These are phyloP conservation scores for Laguncularia racemosa DNA, from an alignment of 345 rosid genomes.

Conservation along the genomic window DNA sequence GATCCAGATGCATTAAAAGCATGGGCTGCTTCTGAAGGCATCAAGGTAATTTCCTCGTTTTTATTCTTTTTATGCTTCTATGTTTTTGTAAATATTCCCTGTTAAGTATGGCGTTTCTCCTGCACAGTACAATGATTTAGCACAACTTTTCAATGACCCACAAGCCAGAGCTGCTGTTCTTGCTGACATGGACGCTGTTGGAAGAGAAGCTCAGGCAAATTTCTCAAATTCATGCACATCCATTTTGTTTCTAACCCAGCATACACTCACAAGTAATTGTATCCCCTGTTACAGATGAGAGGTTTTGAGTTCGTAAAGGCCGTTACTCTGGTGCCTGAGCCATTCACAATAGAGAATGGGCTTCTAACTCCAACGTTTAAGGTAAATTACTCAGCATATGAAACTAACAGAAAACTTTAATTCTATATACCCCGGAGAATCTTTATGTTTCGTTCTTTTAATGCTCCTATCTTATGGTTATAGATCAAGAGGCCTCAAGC, in stretches of 20 bases:
- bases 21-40: conserved; percentile 85
- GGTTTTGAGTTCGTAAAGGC: conserved; percentile 96
- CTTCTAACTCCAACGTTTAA: conserved; percentile 90
- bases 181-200: conserved; percentile 75
- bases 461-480: conserved; percentile 5
- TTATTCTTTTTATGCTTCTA: neutral
- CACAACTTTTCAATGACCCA: conserved; percentile 67
- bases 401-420: neutral
- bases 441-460: neutral
- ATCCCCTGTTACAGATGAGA: conserved; percentile 43
- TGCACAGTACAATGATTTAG: conserved; percentile 48
- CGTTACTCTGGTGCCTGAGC: conserved; percentile 74
- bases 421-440: neutral
- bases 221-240: conserved; percentile 1
- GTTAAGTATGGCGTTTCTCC: neutral
- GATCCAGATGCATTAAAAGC: conserved; percentile 71
- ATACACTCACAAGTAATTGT: neutral
- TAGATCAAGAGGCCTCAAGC: conserved; percentile 87
- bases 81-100: neutral
- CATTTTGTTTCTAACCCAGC: neutral
- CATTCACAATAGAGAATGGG: conserved; percentile 77
- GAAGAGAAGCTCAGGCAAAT: conserved; percentile 82
- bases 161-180: conserved; percentile 65
- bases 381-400: conserved; percentile 32
- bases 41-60: conserved; percentile 41